Base-by-base conservation (phyloP, 306 rosid genomes). In the Sindora glabra region DNA sequence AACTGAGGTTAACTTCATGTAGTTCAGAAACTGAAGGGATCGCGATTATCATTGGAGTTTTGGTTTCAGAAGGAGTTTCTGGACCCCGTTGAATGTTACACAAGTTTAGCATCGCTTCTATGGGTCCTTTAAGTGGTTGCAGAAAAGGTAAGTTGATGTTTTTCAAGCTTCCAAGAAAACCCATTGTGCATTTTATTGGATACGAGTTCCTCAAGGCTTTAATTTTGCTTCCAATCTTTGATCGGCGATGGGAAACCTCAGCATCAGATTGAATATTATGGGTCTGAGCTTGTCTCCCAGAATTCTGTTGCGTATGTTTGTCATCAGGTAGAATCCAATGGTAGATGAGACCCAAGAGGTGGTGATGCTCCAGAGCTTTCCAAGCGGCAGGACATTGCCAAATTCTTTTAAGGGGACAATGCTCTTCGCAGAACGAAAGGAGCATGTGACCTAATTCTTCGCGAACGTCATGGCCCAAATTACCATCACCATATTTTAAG, bases 281-380 rank as follows among this genome's bases (percentile, higher is more conserved):
- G 22, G 14, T 5, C 26, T 48, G 15, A 48, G 38, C 58, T 63
- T 63, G 17, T 1, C 4, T 3, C 15, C 24, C n/a, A 6, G 6
- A 21, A 12, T n/a, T 29, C 33, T 12, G 30, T 39, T 51, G 42
- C 5, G 14, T 13, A 18, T 56, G 23, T 56, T 32, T 37, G 4
- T 8, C 3, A 3, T 12, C 29, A 44, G 65, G 55, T 0, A 55
- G 19, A 19, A 64, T 41, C 41, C 64, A 59, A 21, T 63, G 41
- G 65, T 65, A 70, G 53, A 76, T 11, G 55, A 71, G 70, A 41
- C 27, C 74, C 70, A 76, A 38, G 17, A 70, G 4, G 71, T 76
- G 81, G 16, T 10, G 1, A 6, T 55, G 74, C 13, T 49, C 16
- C 10, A 48, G 32, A n/a, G 37, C 55, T n/a, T 25, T n/a, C n/a